phyloP scores from a whole-genome alignment of 257 asterid species.

The Plantago major region DNA sequence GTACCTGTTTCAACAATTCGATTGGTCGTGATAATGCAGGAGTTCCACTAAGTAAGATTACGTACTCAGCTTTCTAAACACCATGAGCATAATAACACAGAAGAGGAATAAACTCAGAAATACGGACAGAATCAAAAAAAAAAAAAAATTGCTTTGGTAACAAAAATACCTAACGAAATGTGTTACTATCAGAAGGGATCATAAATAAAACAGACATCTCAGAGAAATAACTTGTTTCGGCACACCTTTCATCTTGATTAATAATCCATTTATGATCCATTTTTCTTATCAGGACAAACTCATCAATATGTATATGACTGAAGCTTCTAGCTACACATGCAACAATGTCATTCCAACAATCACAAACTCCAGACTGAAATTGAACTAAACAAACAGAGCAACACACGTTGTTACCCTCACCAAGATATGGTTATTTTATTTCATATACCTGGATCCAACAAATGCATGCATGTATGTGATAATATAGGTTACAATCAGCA shows the following conservation, averaged over 20 bases:
- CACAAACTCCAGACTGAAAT: background rate
- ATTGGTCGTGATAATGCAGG: constrained; percentile 96
- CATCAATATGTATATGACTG: background rate
- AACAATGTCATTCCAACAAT: background rate
- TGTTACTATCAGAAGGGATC: constrained; percentile 7
- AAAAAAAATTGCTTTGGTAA: constrained; percentile 8
- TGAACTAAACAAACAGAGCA: background rate
- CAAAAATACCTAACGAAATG: constrained; percentile 9
- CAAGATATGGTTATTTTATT: constrained; percentile 10
- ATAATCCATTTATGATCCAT: no score
- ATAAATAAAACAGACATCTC: background rate
- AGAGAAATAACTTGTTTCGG: background rate
- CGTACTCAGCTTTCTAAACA: constrained; percentile 72
- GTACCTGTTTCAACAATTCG: constrained; percentile 87
- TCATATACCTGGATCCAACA: background rate
- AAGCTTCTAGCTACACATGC: background rate
- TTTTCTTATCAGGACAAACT: background rate
- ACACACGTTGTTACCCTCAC: constrained; percentile 3
- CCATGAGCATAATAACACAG: constrained; percentile 22
- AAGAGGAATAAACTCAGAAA: constrained; percentile 15
- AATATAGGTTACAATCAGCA: constrained; percentile 13
- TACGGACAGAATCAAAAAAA: constrained; percentile 1
- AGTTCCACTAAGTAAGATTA: constrained; percentile 89
- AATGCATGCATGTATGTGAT: background rate
- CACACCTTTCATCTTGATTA: background rate